Conservation (phyloP, 2,329 filamentous ascomycete genomes). For the Calonectria multiphialidica region DNA sequence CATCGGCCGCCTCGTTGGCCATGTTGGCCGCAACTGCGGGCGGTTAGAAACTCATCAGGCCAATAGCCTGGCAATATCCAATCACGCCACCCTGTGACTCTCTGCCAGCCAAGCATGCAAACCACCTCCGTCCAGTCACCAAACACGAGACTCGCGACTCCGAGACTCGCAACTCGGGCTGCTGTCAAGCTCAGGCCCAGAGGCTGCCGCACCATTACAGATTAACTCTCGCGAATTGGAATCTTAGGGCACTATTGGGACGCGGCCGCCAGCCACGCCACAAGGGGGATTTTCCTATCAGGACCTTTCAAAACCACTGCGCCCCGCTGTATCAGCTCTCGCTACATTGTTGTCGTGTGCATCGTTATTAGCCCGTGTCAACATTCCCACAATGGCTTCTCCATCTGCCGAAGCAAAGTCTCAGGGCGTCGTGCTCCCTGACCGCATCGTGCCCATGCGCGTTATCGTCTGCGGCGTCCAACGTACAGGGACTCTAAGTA, state of each 20-base stretch:
- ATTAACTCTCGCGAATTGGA: not conserved
- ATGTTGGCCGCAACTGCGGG: not conserved
- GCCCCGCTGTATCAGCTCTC: not conserved
- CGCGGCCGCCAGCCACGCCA: conserved; percentile 2
- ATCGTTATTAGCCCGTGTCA: conserved; percentile 7
- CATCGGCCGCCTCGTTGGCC: not conserved
- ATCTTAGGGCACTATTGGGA: not conserved
- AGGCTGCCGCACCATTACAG: not conserved
- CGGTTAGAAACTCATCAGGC: not conserved
- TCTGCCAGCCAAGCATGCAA: not conserved
- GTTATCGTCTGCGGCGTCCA: conserved; percentile 55
- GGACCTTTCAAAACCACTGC: not conserved
- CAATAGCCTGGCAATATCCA: not conserved
- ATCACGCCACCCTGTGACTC: not conserved
- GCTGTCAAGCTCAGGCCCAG: not conserved
- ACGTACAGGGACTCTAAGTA: conserved; percentile 54
- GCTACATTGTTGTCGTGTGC: not conserved
- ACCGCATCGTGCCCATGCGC: conserved; percentile 52
- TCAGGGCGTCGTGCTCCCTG: conserved; percentile 29
- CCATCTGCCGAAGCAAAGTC: conserved; percentile 10
- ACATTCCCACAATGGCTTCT: conserved; percentile 26
- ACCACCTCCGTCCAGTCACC: not conserved
- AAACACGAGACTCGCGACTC: not conserved
- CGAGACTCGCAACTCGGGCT: not conserved
- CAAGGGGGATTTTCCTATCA: not conserved